Conservation (phyloP, 1,284 basidiomycete genomes). For the Chalciporus sp. region DNA sequence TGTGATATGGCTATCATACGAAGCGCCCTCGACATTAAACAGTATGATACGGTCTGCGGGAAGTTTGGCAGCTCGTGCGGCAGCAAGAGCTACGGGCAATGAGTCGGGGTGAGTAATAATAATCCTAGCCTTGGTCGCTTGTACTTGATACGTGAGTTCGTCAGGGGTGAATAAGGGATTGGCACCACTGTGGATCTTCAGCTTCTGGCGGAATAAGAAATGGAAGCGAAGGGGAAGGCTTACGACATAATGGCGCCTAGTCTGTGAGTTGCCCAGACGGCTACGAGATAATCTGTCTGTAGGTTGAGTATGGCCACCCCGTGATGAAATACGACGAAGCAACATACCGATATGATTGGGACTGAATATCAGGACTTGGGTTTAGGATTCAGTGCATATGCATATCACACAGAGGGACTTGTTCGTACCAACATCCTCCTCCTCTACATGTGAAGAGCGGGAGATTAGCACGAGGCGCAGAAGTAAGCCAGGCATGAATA, state of each 20-base stretch:
- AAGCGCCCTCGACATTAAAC: conserved; percentile 40
- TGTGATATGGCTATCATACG: conserved; percentile 32
- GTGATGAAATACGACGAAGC: not conserved
- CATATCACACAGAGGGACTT: not conserved
- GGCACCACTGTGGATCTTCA: conserved; percentile 41
- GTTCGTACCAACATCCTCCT: conserved; percentile 43
- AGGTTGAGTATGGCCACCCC: conserved; percentile 1
- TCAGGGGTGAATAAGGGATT: conserved; percentile 58
- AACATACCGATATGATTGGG: conserved; percentile 64
- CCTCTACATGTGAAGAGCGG: conserved; percentile 32
- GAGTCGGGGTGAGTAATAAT: conserved; percentile 51
- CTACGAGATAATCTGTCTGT: conserved; percentile 64
- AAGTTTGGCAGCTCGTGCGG: conserved; percentile 53
- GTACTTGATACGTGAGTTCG: conserved; percentile 54
- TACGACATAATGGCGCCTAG: conserved; percentile 73
- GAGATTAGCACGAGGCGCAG: not conserved
- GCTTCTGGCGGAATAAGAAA: conserved; percentile 8
- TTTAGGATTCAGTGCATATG: conserved; percentile 8
- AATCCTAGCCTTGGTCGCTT: conserved; percentile 46
- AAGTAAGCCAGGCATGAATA: not conserved
- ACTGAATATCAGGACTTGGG: conserved; percentile 64
- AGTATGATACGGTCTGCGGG: conserved; percentile 56
- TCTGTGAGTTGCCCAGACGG: conserved; percentile 75
- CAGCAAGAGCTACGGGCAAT: conserved; percentile 46
- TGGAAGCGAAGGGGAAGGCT: conserved; percentile 15